Percentiles rank a stretch among this genome's conserved stretches.
Evolutionary conservation across 257 asterid genomes (phyloP).

Genomic region (Fraxinus americana): DNA sequence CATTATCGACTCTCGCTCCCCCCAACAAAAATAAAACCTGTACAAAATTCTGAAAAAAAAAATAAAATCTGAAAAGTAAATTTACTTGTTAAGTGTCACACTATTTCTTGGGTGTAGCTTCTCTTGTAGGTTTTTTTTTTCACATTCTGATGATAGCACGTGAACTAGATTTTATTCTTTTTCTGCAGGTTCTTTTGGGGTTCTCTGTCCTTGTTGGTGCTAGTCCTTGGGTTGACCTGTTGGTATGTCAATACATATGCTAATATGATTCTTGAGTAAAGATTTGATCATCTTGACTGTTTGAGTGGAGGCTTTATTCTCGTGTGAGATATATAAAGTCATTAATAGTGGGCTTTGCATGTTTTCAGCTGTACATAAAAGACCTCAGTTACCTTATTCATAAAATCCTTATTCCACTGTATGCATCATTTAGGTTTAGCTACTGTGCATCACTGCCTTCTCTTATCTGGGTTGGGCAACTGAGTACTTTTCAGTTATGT

Average conservation of each 20-base stretch:
- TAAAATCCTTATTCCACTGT: not conserved
- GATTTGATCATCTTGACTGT: not conserved
- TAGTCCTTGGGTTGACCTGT: constrained; percentile 98
- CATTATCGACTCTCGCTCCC: not conserved
- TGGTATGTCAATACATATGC: constrained; percentile 54
- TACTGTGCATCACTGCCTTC: not conserved
- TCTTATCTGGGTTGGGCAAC: not conserved
- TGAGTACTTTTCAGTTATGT: not conserved
- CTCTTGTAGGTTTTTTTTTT: constrained; percentile 5
- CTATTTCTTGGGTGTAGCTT: not conserved
- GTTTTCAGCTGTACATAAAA: not conserved
- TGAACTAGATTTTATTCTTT: constrained; percentile 13
- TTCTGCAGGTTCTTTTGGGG: constrained; percentile 86
- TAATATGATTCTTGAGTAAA: constrained; percentile 10
- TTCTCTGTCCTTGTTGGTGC: constrained; percentile 98
- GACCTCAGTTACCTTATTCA: not conserved
- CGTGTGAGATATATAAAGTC: not conserved
- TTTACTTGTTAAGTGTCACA: not conserved
- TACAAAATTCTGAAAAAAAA: not conserved
- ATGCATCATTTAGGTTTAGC: not conserved
- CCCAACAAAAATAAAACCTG: not conserved
- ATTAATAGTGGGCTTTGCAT: not conserved
- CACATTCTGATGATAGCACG: constrained; percentile 8
- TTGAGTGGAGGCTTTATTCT: not conserved
- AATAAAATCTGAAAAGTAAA: not conserved